phyloP scores from a whole-genome alignment of 192 early-diverging fungal species.

The Backusella tarrabulga region DNA sequence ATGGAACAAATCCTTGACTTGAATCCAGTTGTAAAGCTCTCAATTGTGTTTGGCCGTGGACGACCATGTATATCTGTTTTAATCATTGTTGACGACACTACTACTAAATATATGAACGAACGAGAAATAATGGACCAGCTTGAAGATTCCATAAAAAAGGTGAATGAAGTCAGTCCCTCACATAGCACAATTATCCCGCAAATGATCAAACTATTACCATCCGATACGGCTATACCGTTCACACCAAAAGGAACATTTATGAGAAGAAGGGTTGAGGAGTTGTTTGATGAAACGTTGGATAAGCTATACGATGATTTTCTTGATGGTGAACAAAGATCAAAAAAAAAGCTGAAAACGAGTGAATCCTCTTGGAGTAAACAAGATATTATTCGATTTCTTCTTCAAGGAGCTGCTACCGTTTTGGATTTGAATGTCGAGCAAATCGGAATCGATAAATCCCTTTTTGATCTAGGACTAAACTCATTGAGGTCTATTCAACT shows the following conservation, averaged over 20 bases:
- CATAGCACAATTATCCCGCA: conserved; percentile 23
- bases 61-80: conserved; percentile 11
- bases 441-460: conserved; percentile 3
- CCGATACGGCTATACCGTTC: conserved; percentile 3
- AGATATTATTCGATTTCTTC: background rate
- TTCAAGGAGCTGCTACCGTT: too few relatives aligned
- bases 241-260: conserved; percentile 31
- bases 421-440: background rate
- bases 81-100: background rate
- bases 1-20: conserved; percentile 11
- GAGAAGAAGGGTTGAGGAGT: conserved; percentile 43
- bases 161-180: conserved; percentile 17
- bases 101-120: background rate
- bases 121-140: background rate
- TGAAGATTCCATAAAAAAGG: background rate
- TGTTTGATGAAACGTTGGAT: conserved; percentile 48
- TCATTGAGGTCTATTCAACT: conserved; percentile 22
- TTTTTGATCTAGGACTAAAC: conserved; percentile 35
- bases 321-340: background rate
- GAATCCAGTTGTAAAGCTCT: conserved; percentile 12
- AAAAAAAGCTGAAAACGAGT: background rate
- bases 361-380: background rate
- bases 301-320: conserved; percentile 51
- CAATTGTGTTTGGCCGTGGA: conserved; percentile 17
- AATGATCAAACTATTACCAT: conserved; percentile 28